Base-by-base conservation (phyloP, 1,284 basidiomycete species). In the Austroboletus novae-zelandiae region DNA sequence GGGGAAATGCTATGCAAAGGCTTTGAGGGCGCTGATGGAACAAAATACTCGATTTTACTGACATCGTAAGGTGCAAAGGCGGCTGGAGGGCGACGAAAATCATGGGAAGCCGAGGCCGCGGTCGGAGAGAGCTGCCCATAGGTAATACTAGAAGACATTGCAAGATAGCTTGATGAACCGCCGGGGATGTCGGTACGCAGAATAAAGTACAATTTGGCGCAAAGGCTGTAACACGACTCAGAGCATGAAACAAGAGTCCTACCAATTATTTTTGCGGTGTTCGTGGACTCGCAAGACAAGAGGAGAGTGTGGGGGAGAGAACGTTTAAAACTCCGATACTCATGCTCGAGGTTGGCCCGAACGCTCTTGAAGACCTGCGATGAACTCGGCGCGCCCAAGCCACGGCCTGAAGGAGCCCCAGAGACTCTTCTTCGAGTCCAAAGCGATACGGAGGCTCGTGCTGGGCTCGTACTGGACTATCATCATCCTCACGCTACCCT, bases 401-500 rank as follows among this genome's bases (percentile, higher is more conserved):
- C 66, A 69, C 46, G 66, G 66, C 32, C 63, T 76, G 47, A 73
- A 71, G 48, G 74, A 80, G 52, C 80, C 80, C 15, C 69, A 71
- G 41, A 72, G 60, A n/a, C 71, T 87, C 18, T 72, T 75, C 57
- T 81, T 79, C 59, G 79, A 87, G 61, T 69, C 71, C 23, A 61
- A 70, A 52, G 58, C 57, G 40, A 71, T 75, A 50, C 75, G 84
- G 45, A 70, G 83, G 57, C 70, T 69, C 41, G 83, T 91, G 51
- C 74, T 92, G 50, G 67, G 76, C 6, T 81, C 86, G 1, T 95
- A 94, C 66, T 91, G 91, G 79, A 53, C 79, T 29, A 72, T 91
- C 31, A 75, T 94, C 20, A 55, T 94, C 20, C 69, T 90, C 8
- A 84, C 85, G 2, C 51, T 91, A 17, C 94, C 94, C 5, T 76